Evolutionary conservation across 2,329 filamentous ascomycete genomes (phyloP).

Genomic region (Colletotrichum sp.): DNA sequence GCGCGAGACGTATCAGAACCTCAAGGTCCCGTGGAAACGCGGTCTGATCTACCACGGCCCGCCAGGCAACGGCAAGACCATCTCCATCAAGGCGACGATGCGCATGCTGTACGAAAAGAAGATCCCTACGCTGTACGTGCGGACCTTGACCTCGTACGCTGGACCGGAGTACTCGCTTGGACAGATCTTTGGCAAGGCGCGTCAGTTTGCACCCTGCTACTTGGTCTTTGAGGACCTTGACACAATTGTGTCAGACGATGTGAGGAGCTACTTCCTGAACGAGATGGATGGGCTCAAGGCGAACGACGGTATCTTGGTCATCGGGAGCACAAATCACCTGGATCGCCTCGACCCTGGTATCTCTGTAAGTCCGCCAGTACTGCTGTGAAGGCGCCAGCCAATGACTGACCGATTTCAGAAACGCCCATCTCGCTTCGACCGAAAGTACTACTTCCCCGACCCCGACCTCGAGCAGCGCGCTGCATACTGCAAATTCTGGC

Average conservation of each 20-base stretch:
- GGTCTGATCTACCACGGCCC: constrained; percentile 73
- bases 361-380: constrained; percentile 39
- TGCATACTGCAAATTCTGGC: constrained; percentile 69
- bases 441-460: constrained; percentile 69
- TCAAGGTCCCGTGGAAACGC: constrained; percentile 74
- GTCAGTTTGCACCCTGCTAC: constrained; percentile 69
- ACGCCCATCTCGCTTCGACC: constrained; percentile 69
- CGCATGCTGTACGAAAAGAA: constrained; percentile 61
- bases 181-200: constrained; percentile 62
- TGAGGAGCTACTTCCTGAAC: constrained; percentile 74
- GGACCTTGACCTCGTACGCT: constrained; percentile 49
- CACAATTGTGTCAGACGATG: constrained; percentile 63
- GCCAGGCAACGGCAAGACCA: constrained; percentile 71
- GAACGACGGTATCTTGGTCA: constrained; percentile 75
- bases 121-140: constrained; percentile 68
- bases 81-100: constrained; percentile 75
- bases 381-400: no score
- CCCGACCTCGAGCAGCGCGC: constrained; percentile 59
- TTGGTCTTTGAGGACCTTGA: constrained; percentile 77
- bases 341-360: constrained; percentile 72
- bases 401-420: constrained; percentile 42
- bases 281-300: constrained; percentile 73
- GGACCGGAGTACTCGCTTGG: constrained; percentile 63
- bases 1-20: constrained; percentile 60
- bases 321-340: constrained; percentile 70